Base-by-base conservation (phyloP, 2,329 filamentous ascomycete genomes). In the Graphilbum ipis-grandicollis region DNA sequence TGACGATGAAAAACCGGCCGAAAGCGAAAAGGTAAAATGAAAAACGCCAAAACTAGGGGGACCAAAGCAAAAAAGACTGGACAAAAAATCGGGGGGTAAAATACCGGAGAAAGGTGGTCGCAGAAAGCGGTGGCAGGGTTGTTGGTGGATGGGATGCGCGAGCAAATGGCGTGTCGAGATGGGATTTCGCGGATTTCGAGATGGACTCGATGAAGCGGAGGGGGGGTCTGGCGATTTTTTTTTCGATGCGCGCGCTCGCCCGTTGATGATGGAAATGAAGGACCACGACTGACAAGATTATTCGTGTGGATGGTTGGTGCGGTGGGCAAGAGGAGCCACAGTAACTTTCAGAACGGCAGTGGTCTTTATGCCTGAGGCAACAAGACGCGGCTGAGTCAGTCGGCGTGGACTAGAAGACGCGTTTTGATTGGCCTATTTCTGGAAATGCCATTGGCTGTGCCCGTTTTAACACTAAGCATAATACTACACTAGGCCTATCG, bases 211-310 rank as follows among this genome's bases (percentile, higher is more conserved):
- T 71, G 66, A 56, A 63, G 63, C 62, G 60, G 60, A 63, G 61
- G 57, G n/a, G n/a, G n/a, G 64, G 63, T 65, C 60, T 63, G 64
- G 65, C 61, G 66, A 68, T 40, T 68, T 65, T 68, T n/a, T 68
- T 41, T 68, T 64, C 57, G 65, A 71, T 71, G 66, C 66, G 67
- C 66, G 66, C 63, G 56, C 57, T 52, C 47, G 46, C 43, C 46
- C 39, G 44, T 56, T 56, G 59, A 57, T 60, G 59, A 59, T 57
- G 58, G 61, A 52, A 62, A 63, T 42, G 55, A 63, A 60, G 64
- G 59, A 61, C 47, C 59, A 62, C 59, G 60, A 56, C 54, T 49
- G 57, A 57, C 58, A 62, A 62, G 59, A 61, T 63, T 41, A 18
- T 62, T 42, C 56, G 54, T 48, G 56, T 56, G 58, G 58, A 60